These are phyloP conservation scores for Staphylotrichum longicolle DNA, from an alignment of 495 filamentous ascomycete genomes.

Conservation along the genomic window DNA sequence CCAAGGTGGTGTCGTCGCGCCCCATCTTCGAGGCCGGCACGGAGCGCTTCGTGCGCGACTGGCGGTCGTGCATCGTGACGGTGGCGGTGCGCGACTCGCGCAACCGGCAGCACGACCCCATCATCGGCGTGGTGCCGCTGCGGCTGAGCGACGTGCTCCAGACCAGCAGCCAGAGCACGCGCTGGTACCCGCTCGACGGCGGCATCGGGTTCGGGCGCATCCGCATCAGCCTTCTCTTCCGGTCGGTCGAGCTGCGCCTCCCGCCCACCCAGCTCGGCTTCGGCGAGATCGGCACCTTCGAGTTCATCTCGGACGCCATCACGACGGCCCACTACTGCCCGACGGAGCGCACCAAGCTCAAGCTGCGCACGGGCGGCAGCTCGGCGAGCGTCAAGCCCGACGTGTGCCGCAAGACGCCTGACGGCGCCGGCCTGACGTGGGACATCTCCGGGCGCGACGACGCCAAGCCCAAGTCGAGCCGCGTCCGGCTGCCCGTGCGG, in stretches of 20 bases:
- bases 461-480: constrained; percentile 51
- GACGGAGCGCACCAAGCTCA: constrained; percentile 69
- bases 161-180: constrained; percentile 73
- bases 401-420: constrained; percentile 52
- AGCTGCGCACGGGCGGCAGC: constrained; percentile 81
- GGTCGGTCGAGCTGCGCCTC: constrained; percentile 77
- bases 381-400: constrained; percentile 64
- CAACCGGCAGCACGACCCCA: constrained; percentile 88
- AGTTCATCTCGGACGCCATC: constrained; percentile 70
- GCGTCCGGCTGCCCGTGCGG: constrained; percentile 69
- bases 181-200: constrained; percentile 59
- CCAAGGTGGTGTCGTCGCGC: constrained; percentile 87
- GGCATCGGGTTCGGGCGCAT: constrained; percentile 80
- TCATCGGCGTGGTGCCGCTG: constrained; percentile 85
- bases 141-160: constrained; percentile 84
- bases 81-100: constrained; percentile 83
- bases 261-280: constrained; percentile 82
- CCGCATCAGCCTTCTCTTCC: constrained; percentile 83
- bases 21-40: constrained; percentile 97
- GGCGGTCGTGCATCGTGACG: constrained; percentile 82
- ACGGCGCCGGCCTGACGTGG: constrained; percentile 64
- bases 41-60: constrained; percentile 91
- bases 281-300: constrained; percentile 86
- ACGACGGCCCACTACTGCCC: constrained; percentile 55
- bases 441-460: constrained; percentile 56